Conservation (phyloP, 306 rosid species). For the Lupinus albus region DNA sequence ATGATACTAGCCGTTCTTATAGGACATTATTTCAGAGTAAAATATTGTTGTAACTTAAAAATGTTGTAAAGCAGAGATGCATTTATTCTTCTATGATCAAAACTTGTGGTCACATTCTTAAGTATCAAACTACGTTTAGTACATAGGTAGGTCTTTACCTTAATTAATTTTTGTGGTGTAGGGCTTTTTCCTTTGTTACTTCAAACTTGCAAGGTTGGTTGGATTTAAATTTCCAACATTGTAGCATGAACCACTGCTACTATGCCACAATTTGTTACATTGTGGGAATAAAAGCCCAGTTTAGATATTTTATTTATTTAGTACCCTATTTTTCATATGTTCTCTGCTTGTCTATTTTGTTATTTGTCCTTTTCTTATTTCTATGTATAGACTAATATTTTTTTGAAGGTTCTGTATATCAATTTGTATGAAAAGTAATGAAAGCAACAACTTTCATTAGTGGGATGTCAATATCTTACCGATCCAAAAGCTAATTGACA, state of each 20-base stretch:
- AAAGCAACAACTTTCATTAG: too few relatives aligned
- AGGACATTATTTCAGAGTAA: constrained; percentile 37
- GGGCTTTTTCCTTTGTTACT: constrained; percentile 37
- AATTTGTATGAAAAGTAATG: too few relatives aligned
- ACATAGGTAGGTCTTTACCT: constrained; percentile 35
- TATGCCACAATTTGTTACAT: constrained; percentile 10
- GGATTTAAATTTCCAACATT: constrained; percentile 25
- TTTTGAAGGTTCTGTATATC: too few relatives aligned
- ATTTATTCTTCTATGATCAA: constrained; percentile 29
- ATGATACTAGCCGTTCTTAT: constrained; percentile 35
- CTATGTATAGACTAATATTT: too few relatives aligned
- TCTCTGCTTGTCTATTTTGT: too few relatives aligned
- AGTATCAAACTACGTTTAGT: constrained; percentile 31
- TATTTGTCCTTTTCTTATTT: too few relatives aligned
- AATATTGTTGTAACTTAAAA: constrained; percentile 46
- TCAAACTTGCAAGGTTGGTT: constrained; percentile 36
- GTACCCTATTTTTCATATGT: neutral
- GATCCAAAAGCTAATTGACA: too few relatives aligned
- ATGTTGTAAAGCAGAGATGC: constrained; percentile 40
- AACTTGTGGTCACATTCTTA: constrained; percentile 37
- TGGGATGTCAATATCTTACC: too few relatives aligned
- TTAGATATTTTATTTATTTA: constrained; percentile 25
- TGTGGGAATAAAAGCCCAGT: constrained; percentile 37
- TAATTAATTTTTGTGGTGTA: constrained; percentile 30
- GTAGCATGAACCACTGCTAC: constrained; percentile 20